Evolutionary conservation across 1,284 basidiomycete genomes (phyloP), one percentile per base, ranked within the genome.

Genomic region (Rhodotorula sp.): DNA sequence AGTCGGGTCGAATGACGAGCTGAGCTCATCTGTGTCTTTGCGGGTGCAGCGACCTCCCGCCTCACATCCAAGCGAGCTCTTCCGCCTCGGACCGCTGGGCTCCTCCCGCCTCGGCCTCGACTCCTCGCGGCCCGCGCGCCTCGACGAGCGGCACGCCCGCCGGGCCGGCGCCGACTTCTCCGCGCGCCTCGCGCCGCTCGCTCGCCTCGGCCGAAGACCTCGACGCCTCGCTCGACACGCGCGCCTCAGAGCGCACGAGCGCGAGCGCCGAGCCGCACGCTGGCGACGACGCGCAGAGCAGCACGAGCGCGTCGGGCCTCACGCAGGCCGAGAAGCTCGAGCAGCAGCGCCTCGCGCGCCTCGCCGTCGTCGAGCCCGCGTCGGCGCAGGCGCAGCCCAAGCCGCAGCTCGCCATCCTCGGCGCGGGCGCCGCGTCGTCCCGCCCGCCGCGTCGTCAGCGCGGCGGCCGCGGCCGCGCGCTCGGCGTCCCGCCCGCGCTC

Each of bases 171-270:
- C 16, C 61, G 3, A 42, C 27, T 9, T 23, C 50, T 0, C 12
- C 42, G 21, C 50, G 52, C 42, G 34, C 46, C 21, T 54, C 27
- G 13, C 61, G 55, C 56, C 55, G 46, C n/a, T 10, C 55, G 12
- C 21, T 42, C 19, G 53, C 66, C 34, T 55, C 46, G 3, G 34
- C 53, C 7, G 16, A 46, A 13, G 65, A 60, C 45, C 52, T 62
- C 42, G 66, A 61, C 59, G 60, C 53, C n/a, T 62, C 60, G 54
- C 54, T 62, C 60, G 66, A 61, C 14, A 25, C 34, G 4, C 57
- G 57, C 66, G 14, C 27, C 2, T 34, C 14, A 4, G 52, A 23
- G 17, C 50, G 61, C 21, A 25, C 52, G 25, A 16, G 53, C 3
- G 21, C 53, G 12, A 53, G 53, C 3, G 23, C 50, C 12, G 49